Evolutionary conservation across 768 basidiomycete species (phyloP), one percentile per base, ranked within the genome.

Genomic region (Calocera viscosa): DNA sequence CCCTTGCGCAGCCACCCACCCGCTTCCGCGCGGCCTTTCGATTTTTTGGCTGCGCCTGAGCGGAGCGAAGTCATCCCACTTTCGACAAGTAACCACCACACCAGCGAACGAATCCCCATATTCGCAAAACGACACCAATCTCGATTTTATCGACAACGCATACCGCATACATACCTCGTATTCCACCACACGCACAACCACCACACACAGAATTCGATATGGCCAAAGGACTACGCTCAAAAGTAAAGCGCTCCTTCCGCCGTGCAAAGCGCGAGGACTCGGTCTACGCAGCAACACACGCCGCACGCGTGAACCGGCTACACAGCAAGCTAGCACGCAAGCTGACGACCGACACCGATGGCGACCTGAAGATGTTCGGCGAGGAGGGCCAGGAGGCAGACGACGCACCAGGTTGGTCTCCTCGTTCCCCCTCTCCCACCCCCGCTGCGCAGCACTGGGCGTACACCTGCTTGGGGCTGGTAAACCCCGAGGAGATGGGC

Each of bases 151-250:
- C 35, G 43, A 47, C 19, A 19, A 24, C 43, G 24, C 24, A 17
- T 47, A 47, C 24, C 43, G 43, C 24, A 47, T 19, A 47, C 26
- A 60, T 60, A 60, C 30, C 14, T 30, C 53, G 43, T 24, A 47
- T 47, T 8, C 7, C 24, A 60, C 53, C 53, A 32, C 30, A 26
- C 53, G 30, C 53, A 60, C 53, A 11, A 47, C 26, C 53, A 60
- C 53, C 7, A 12, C 24, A 5, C 11, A 32, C 24, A 60, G 14
- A 32, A 60, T 8, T 3, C 53, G 53, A 60, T 34, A 91, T 93
- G 90, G 90, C 88, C 47, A 93, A 93, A 80, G 91, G 89, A 49
- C 81, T 84, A 41, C 80, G 91, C 73, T 90, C 89, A 7, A 93
- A 93, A 77, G 81, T 83, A 63, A 93, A 92, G 74, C 87, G 91